Evolutionary conservation across 305 asterid species (phyloP).

Genomic region (Solanum hybrid): DNA sequence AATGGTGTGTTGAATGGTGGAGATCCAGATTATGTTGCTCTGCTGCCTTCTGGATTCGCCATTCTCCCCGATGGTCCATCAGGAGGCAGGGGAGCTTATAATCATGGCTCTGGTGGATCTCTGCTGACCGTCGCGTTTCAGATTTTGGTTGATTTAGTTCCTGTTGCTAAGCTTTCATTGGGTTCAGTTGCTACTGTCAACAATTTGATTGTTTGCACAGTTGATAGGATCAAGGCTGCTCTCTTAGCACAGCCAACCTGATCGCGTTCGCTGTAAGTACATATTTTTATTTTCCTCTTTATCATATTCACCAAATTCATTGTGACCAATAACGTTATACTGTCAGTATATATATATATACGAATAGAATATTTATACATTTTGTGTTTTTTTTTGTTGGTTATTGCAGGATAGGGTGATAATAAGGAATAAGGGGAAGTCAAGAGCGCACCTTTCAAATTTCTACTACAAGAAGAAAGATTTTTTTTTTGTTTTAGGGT

Average conservation of each 20-base stretch:
- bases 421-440: background rate
- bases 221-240: conserved; percentile 7
- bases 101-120: background rate
- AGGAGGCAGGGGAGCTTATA: background rate
- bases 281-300: background rate
- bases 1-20: background rate
- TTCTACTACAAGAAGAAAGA: background rate
- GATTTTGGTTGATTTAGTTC: conserved; percentile 8
- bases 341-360: too few relatives aligned
- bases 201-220: background rate
- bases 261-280: background rate
- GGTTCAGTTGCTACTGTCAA: conserved; percentile 9
- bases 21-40: conserved; percentile 1
- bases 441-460: conserved; percentile 5
- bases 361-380: background rate
- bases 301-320: too few relatives aligned
- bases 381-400: background rate
- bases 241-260: background rate
- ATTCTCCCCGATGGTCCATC: conserved; percentile 15
- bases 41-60: conserved; percentile 12
- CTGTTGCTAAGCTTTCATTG: conserved; percentile 7
- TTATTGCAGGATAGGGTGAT: background rate
- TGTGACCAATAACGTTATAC: background rate
- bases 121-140: conserved; percentile 7
- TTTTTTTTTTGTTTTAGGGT: background rate